Base-by-base conservation (phyloP, 2,329 filamentous ascomycete genomes). In the Knoxdaviesia proteae region DNA sequence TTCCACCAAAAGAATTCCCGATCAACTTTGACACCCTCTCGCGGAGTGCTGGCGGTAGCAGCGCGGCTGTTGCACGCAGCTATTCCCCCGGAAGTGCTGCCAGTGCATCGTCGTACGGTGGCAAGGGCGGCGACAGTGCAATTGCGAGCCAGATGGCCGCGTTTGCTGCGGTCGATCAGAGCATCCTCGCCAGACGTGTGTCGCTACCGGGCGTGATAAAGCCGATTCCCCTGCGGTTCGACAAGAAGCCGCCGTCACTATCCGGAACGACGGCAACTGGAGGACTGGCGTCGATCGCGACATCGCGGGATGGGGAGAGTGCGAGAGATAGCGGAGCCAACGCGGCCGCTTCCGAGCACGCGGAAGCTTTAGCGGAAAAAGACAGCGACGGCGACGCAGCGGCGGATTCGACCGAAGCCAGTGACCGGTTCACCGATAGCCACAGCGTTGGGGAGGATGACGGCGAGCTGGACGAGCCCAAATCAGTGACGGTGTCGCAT, bases 401-500 rank as follows among this genome's bases (percentile, higher is more conserved):
- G 45, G 39, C 5, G 43, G 38, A 38, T 20, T 20, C 20, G 20
- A 20, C 20, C 20, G 20, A 20, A 20, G 20, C 20, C 20, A 20
- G 20, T 20, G 20, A 20, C 20, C 20, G 20, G 20, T 20, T 20
- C 20, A 20, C 20, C 20, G 20, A 20, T 20, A 20, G 20, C 20
- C 20, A 20, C 20, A 20, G 20, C 20, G 20, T 20, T 20, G 20
- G 20, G 20, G 20, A 20, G 36, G 36, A 31, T 8, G 51, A 53
- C 10, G 47, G 44, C 33, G 46, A 48, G n/a, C 50, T 52, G 30
- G 48, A 40, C n/a, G 49, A 51, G n/a, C 48, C 52, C 20, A 20
- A 20, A 20, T 20, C 65, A 7, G 77, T 75, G 6, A 83, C 77
- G 6, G 71, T 90, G 5, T 84, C 79, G 36, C 82, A 88, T 54